Evolutionary conservation across 2,329 filamentous ascomycete genomes (phyloP).

Genomic region (Scortechinia acanthostroma): DNA sequence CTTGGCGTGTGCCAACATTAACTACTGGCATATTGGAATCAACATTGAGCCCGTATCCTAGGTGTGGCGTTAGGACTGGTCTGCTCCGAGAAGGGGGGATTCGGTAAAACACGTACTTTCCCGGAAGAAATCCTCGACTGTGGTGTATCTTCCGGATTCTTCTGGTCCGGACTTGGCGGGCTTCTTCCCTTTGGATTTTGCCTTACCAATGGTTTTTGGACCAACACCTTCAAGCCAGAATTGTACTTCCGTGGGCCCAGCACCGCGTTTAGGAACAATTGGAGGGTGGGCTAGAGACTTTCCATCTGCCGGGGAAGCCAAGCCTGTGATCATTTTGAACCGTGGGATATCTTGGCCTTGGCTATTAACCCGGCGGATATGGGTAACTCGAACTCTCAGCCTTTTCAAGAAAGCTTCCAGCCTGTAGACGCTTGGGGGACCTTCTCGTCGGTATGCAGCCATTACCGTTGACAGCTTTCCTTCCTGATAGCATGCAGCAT

Average conservation of each 20-base stretch:
- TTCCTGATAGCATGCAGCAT: constrained; percentile 45
- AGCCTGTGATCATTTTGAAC: constrained; percentile 33
- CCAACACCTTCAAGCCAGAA: constrained; percentile 35
- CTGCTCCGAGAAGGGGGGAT: constrained; percentile 1
- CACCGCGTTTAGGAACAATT: constrained; percentile 25
- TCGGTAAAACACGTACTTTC: background rate
- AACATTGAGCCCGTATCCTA: constrained; percentile 17
- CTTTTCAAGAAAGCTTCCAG: constrained; percentile 20
- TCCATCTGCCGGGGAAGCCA: constrained; percentile 21
- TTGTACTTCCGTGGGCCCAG: constrained; percentile 39
- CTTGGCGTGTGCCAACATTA: constrained; percentile 45
- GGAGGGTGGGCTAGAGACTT: constrained; percentile 19
- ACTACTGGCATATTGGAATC: constrained; percentile 37
- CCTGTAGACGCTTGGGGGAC: constrained; percentile 9
- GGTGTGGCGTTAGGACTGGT: background rate
- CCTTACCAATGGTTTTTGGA: constrained; percentile 9
- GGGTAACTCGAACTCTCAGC: constrained; percentile 27
- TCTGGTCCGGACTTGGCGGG: constrained; percentile 16
- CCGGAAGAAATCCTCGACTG: constrained; percentile 5
- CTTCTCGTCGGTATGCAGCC: constrained; percentile 12
- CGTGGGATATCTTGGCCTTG: constrained; percentile 19
- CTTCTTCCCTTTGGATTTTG: constrained; percentile 20
- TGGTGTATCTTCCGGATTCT: constrained; percentile 31
- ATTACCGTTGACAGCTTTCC: constrained; percentile 28
- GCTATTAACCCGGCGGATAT: constrained; percentile 22